Evolutionary conservation across 192 early-diverging fungal genomes (phyloP).

Genomic region (Rhizoclosmatium sp.): DNA sequence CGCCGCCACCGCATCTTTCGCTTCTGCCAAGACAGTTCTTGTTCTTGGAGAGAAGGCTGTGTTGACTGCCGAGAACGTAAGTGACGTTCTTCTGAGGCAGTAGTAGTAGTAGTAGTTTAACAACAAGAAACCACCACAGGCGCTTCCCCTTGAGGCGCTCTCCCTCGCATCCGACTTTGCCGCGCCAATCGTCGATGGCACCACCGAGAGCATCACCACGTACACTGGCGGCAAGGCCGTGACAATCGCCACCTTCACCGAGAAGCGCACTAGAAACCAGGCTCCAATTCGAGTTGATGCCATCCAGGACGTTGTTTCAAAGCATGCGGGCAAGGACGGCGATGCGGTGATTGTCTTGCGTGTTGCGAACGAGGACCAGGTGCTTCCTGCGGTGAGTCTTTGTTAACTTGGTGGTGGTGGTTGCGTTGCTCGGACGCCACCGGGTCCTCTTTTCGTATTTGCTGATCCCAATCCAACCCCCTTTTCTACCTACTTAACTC

Average conservation of each 20-base stretch:
- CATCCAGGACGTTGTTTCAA: conserved; percentile 41
- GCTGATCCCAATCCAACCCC: conserved; percentile 22
- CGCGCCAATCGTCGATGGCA: conserved; percentile 23
- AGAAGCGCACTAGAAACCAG: conserved; percentile 34
- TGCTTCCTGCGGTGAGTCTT: conserved; percentile 34
- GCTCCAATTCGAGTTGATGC: conserved; percentile 52
- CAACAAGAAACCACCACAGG: not conserved
- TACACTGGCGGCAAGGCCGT: conserved; percentile 24
- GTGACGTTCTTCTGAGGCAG: not conserved
- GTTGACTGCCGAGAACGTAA: conserved; percentile 4
- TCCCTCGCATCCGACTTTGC: conserved; percentile 11
- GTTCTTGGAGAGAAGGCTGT: conserved; percentile 15
- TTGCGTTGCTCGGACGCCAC: not conserved
- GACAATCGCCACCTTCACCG: conserved; percentile 26
- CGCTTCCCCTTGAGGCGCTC: conserved; percentile 25
- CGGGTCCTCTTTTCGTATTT: not conserved
- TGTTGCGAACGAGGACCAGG: conserved; percentile 19
- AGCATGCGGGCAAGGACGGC: conserved; percentile 28
- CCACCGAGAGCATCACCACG: conserved; percentile 22
- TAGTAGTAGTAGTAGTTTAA: not conserved
- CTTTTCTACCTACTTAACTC: not conserved
- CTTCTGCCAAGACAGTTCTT: conserved; percentile 7
- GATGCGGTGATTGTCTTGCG: conserved; percentile 17
- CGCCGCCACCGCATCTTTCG: conserved; percentile 6
- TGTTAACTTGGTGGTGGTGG: not conserved